Evolutionary conservation across 2,329 filamentous ascomycete genomes (phyloP).

Genomic region (Xylariaceae sp.): DNA sequence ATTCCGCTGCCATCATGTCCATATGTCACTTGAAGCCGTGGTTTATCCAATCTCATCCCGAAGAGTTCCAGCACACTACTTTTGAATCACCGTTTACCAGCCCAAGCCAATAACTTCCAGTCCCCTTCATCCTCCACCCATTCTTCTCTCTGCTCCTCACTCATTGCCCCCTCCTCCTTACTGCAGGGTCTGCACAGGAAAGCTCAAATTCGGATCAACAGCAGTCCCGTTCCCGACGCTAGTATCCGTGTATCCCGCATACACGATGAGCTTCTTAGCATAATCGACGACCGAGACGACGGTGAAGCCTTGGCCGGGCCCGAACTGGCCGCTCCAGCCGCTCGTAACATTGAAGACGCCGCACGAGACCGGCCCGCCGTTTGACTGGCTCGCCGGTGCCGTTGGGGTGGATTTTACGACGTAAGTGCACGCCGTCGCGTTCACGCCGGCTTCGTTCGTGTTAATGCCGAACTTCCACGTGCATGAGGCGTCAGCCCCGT

Average conservation of each 20-base stretch:
- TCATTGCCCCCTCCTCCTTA: too few species aligned
- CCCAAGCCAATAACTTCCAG: too few species aligned
- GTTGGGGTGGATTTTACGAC: conserved; percentile 39
- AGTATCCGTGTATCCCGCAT: conserved; percentile 60
- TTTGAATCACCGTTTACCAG: too few species aligned
- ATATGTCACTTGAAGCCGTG: too few species aligned
- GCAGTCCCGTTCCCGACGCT: conserved; percentile 52
- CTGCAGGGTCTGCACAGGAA: conserved; percentile 36
- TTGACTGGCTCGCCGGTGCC: conserved; percentile 43
- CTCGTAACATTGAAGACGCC: conserved; percentile 60
- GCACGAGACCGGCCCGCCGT: conserved; percentile 48
- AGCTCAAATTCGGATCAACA: conserved; percentile 55
- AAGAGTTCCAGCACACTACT: too few species aligned
- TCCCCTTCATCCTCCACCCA: too few species aligned
- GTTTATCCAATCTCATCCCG: too few species aligned
- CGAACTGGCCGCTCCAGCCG: conserved; percentile 64
- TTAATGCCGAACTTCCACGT: conserved; percentile 51
- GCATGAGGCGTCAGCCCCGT: conserved; percentile 46
- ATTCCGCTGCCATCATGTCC: too few species aligned
- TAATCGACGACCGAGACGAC: conserved; percentile 59
- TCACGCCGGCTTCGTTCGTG: conserved; percentile 41
- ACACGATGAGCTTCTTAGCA: conserved; percentile 53
- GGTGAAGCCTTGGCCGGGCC: conserved; percentile 59
- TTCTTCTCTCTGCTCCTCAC: too few species aligned
- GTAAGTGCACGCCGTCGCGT: conserved; percentile 48